phyloP scores from a whole-genome alignment of 2,329 filamentous ascomycete species.

The Penicillium sp. region DNA sequence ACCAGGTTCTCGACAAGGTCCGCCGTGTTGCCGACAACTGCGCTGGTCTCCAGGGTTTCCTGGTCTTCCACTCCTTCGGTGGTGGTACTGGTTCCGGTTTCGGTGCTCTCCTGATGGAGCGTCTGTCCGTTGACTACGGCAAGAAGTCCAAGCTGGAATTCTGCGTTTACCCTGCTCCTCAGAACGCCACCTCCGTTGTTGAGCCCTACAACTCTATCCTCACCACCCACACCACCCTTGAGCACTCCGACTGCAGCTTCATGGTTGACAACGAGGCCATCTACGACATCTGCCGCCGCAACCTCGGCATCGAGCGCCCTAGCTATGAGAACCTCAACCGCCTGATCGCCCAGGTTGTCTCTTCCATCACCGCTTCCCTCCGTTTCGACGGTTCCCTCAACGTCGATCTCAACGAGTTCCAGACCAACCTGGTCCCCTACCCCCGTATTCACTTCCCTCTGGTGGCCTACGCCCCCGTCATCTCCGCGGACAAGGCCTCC shows the following conservation, averaged over 20 bases:
- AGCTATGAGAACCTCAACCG: constrained; percentile 99
- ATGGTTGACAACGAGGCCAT: constrained; percentile 99
- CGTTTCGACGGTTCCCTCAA: constrained; percentile 98
- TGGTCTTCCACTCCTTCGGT: constrained; percentile 99
- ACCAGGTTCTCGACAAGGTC: constrained; percentile 94
- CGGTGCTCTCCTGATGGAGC: constrained; percentile 96
- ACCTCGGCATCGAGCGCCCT: constrained; percentile 91
- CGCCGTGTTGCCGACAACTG: constrained; percentile 97
- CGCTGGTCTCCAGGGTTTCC: constrained; percentile 94
- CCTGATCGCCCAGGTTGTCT: constrained; percentile 96
- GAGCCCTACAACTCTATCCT: constrained; percentile 99
- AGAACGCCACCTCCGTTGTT: constrained; percentile 93
- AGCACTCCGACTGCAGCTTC: constrained; percentile 99
- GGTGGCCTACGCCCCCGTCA: constrained; percentile 87
- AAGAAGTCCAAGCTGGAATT: constrained; percentile 99
- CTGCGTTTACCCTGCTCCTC: constrained; percentile 95
- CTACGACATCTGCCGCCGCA: constrained; percentile 97
- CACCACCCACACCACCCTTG: constrained; percentile 95
- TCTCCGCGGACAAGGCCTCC: constrained; percentile 88
- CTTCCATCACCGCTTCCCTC: constrained; percentile 94
- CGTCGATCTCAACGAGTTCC: constrained; percentile 99
- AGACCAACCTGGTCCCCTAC: constrained; percentile 98
- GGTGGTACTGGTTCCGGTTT: constrained; percentile 98
- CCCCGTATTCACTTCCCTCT: constrained; percentile 99
- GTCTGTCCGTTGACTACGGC: constrained; percentile 95